A percentile compares a stretch with the other conserved stretches of the same genome.
phyloP scores from a whole-genome alignment of 164 flowering plant genomes.

The Piper betle region DNA sequence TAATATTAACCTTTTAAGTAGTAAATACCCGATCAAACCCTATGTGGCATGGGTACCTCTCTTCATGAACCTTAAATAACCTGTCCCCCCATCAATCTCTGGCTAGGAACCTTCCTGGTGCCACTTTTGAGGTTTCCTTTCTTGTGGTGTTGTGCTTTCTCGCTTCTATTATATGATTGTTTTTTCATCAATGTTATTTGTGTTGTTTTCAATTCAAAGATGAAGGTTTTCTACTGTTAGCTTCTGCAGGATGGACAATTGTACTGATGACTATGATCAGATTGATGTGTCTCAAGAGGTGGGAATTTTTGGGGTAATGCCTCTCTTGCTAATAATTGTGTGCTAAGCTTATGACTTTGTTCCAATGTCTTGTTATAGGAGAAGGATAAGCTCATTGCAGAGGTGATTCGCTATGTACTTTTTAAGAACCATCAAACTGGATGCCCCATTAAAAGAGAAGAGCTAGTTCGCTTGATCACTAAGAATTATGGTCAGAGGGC shows the following conservation, averaged over 20 bases:
- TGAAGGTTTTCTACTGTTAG: no score
- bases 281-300: conserved; percentile 60
- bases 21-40: no score
- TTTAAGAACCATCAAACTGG: conserved; percentile 83
- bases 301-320: neutral
- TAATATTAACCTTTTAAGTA: no score
- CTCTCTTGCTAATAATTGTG: neutral
- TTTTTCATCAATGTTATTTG: no score
- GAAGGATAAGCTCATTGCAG: conserved; percentile 80
- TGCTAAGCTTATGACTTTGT: neutral
- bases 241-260: conserved; percentile 17
- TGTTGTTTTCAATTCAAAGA: no score
- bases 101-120: no score
- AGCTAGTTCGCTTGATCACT: conserved; percentile 67
- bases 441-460: conserved; percentile 89
- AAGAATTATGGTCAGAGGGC: conserved; percentile 61
- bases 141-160: no score
- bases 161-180: no score
- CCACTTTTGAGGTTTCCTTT: no score
- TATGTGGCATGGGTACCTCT: no score
- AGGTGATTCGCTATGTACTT: conserved; percentile 73
- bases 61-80: no score
- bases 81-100: no score
- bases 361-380: conserved; percentile 30
- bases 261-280: conserved; percentile 32